phyloP scores from a whole-genome alignment of 2,329 filamentous ascomycete species.

The Beauveria bassiana region DNA sequence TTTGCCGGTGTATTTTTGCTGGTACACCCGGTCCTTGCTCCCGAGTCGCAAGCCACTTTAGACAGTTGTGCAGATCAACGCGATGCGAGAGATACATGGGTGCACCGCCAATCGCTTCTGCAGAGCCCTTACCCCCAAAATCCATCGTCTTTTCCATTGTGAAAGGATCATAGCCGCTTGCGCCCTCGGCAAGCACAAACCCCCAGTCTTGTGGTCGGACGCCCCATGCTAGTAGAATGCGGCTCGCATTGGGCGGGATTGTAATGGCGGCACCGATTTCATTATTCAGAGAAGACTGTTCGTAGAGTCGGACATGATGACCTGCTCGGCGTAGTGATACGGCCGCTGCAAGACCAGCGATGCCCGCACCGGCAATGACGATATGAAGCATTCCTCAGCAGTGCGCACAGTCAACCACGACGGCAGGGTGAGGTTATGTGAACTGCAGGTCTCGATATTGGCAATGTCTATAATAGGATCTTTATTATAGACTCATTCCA shows the following conservation, averaged over 20 bases:
- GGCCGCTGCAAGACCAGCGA: constrained; percentile 27
- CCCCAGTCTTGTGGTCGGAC: constrained; percentile 22
- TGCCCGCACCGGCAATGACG: constrained; percentile 29
- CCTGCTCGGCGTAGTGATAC: constrained; percentile 5
- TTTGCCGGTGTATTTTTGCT: constrained; percentile 18
- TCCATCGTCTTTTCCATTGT: constrained; percentile 18
- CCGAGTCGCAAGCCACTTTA: constrained; percentile 27
- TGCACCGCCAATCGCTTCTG: constrained; percentile 20
- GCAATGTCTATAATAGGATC: not conserved
- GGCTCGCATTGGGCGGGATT: constrained; percentile 29
- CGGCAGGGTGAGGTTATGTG: not conserved
- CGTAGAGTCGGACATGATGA: not conserved
- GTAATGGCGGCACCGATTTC: constrained; percentile 32
- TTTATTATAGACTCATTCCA: not conserved
- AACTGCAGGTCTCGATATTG: not conserved
- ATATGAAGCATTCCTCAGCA: constrained; percentile 18
- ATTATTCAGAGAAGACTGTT: constrained; percentile 24
- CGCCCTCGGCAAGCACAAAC: constrained; percentile 17
- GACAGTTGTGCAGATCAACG: constrained; percentile 31
- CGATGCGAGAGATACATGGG: constrained; percentile 30
- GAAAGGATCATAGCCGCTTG: constrained; percentile 17
- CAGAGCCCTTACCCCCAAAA: constrained; percentile 12
- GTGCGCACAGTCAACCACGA: not conserved
- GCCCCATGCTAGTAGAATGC: constrained; percentile 29
- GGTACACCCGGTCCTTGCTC: constrained; percentile 19